Percentiles rank a stretch among this genome's conserved stretches.
phyloP scores from a whole-genome alignment of 2,329 filamentous ascomycete genomes.

The Myotisia sp. region DNA sequence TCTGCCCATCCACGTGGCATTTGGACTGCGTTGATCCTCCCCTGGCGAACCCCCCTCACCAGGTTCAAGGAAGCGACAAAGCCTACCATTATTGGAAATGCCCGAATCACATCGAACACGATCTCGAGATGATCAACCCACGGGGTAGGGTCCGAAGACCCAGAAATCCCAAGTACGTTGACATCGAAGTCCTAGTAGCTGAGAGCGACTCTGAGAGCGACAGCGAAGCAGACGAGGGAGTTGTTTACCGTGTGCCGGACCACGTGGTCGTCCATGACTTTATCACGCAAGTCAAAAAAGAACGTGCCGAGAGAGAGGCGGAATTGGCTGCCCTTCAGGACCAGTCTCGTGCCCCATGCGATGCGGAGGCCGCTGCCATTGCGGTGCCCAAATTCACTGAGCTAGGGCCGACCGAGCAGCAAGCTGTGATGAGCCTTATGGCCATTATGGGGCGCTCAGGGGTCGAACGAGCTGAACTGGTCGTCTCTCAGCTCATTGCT shows the following conservation, averaged over 20 bases:
- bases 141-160: conserved; percentile 11
- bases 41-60: conserved; percentile 59
- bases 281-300: conserved; percentile 45
- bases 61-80: conserved; percentile 32
- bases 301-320: conserved; percentile 3
- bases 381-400: conserved; percentile 14
- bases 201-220: conserved; percentile 43
- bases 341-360: conserved; percentile 1
- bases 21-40: conserved; percentile 83
- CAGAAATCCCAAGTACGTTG: conserved; percentile 44
- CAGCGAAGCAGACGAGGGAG: conserved; percentile 48
- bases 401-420: conserved; percentile 19
- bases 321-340: background rate
- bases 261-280: conserved; percentile 58
- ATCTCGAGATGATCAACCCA: conserved; percentile 37
- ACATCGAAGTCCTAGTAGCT: conserved; percentile 48
- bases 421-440: conserved; percentile 22
- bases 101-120: conserved; percentile 69
- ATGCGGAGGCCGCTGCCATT: conserved; percentile 10
- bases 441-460: conserved; percentile 16
- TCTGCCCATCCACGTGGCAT: conserved; percentile 74
- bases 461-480: conserved; percentile 15
- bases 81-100: conserved; percentile 69
- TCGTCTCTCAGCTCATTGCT: conserved; percentile 22
- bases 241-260: conserved; percentile 49